phyloP scores from a whole-genome alignment of 805 yeast species.

The Vanderwaltozyma tropicalis region DNA sequence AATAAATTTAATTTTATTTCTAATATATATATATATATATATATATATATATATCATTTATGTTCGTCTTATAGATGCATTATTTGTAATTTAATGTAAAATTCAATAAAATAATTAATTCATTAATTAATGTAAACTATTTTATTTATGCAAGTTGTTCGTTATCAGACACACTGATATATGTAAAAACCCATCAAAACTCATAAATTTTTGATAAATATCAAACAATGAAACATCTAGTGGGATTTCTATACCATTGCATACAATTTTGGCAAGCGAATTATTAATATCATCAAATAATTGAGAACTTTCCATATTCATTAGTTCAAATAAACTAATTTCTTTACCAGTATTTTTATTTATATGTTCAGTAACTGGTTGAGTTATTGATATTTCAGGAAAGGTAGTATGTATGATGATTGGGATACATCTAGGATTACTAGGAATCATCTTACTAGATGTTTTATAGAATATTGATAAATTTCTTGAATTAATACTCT shows the following conservation, averaged over 20 bases:
- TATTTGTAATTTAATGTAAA: not conserved
- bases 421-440: slow-evolving; percentile 11
- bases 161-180: slow-evolving; percentile 1
- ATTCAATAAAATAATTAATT: not conserved
- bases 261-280: slow-evolving; percentile 32
- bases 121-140: not conserved
- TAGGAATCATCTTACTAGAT: slow-evolving; percentile 13
- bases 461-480: slow-evolving; percentile 13
- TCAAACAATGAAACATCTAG: slow-evolving; percentile 35
- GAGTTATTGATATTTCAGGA: slow-evolving; percentile 29
- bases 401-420: slow-evolving; percentile 24
- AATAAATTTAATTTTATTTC: slow-evolving; percentile 1
- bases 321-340: slow-evolving; percentile 31
- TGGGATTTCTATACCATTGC: slow-evolving; percentile 49
- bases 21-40: not conserved
- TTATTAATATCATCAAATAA: slow-evolving; percentile 34
- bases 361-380: slow-evolving; percentile 16
- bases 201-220: slow-evolving; percentile 36
- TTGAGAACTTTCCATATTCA: slow-evolving; percentile 36
- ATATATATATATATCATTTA: not conserved
- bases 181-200: slow-evolving; percentile 60
- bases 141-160: too few relatives aligned
- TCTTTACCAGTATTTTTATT: slow-evolving; percentile 2
- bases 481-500: slow-evolving; percentile 31
- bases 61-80: too few relatives aligned